These are phyloP conservation scores for Sedum album DNA, from an alignment of 164 flowering plant genomes.

Conservation along the genomic window DNA sequence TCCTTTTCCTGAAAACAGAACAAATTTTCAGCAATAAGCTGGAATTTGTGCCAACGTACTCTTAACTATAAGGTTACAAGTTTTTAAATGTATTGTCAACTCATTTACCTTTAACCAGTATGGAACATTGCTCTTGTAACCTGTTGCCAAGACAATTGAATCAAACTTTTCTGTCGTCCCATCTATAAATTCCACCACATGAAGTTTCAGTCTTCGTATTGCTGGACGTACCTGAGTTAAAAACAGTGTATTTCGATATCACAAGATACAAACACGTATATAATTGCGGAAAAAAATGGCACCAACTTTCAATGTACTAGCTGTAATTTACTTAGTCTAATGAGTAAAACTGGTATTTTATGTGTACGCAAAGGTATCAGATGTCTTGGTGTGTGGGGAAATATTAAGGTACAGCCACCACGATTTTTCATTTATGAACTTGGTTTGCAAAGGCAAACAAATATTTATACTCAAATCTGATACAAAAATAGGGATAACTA, in stretches of 20 bases:
- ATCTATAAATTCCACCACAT: too few species aligned
- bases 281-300: not conserved
- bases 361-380: not conserved
- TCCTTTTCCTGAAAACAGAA: conserved; percentile 48
- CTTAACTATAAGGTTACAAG: not conserved
- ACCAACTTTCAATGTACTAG: too few species aligned
- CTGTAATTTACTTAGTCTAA: too few species aligned
- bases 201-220: conserved; percentile 41
- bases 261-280: not conserved
- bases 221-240: conserved; percentile 27
- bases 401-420: not conserved
- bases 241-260: too few species aligned
- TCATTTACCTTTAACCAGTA: conserved; percentile 47
- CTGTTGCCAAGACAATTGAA: too few species aligned
- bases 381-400: not conserved
- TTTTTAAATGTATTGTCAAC: not conserved
- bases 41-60: not conserved
- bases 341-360: too few species aligned
- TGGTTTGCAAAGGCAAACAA: not conserved
- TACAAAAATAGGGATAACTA: conserved; percentile 13
- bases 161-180: too few species aligned
- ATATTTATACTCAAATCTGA: not conserved
- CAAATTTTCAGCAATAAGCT: not conserved
- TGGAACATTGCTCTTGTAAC: too few species aligned
- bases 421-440: not conserved